Evolutionary conservation across 2,329 filamentous ascomycete species (phyloP).

Genomic region (Dichotomopilus funicola): DNA sequence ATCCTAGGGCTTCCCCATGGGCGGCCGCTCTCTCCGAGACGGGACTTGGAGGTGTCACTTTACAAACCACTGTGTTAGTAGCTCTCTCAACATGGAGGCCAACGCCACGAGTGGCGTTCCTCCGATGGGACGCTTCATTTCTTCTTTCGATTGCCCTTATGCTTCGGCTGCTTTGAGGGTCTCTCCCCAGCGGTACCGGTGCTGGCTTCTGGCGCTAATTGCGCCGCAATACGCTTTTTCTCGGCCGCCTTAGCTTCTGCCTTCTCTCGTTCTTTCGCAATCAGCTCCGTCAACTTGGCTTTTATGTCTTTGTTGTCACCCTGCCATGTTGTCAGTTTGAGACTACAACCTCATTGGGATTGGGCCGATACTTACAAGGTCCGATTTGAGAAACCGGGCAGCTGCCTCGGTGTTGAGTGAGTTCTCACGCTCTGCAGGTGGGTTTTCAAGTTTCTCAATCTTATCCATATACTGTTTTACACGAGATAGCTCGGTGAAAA

Average conservation of each 20-base stretch:
- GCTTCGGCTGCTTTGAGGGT: conserved; percentile 18
- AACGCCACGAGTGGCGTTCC: too few species aligned
- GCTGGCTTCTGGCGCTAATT: conserved; percentile 13
- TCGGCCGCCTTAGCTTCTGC: conserved; percentile 23
- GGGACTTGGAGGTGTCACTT: too few species aligned
- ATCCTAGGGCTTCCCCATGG: too few species aligned
- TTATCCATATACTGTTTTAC: conserved; percentile 91
- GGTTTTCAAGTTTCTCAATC: conserved; percentile 69
- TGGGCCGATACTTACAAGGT: conserved; percentile 51
- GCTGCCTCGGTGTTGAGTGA: conserved; percentile 70
- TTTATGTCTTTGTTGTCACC: conserved; percentile 47
- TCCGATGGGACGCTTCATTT: conserved; percentile 10
- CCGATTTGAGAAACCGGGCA: conserved; percentile 73
- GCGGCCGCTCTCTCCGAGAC: too few species aligned
- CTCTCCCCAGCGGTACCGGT: conserved; percentile 7
- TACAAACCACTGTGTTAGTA: too few species aligned
- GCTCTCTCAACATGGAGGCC: too few species aligned
- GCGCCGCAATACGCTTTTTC: conserved; percentile 38
- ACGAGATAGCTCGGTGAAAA: conserved; percentile 78
- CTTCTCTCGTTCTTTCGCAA: conserved; percentile 39
- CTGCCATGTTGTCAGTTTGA: conserved; percentile 24
- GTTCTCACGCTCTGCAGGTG: conserved; percentile 45
- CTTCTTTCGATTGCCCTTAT: conserved; percentile 18
- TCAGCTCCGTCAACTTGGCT: conserved; percentile 47
- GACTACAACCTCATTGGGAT: not conserved